Evolutionary conservation across 495 filamentous ascomycete genomes (phyloP).

Genomic region (Thermothielavioides terrestris): DNA sequence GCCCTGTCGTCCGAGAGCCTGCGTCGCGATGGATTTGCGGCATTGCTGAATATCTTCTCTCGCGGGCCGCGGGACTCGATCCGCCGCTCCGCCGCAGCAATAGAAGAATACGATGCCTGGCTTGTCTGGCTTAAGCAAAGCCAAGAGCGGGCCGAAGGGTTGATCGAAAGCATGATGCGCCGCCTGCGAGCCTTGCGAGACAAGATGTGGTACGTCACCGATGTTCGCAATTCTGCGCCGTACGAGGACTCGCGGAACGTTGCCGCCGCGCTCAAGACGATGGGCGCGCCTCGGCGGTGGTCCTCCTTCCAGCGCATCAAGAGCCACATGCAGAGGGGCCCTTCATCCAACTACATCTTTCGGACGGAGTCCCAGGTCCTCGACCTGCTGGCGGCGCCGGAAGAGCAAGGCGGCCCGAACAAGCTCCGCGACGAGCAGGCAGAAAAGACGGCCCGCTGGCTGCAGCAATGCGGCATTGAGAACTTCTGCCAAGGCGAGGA

Average conservation of each 20-base stretch:
- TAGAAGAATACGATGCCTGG: slow-evolving; percentile 69
- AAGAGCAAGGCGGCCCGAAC: slow-evolving; percentile 81
- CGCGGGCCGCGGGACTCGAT: slow-evolving; percentile 60
- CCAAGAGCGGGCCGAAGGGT: slow-evolving; percentile 58
- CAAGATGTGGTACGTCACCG: slow-evolving; percentile 99
- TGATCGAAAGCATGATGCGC: slow-evolving; percentile 59
- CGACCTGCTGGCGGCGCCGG: slow-evolving; percentile 73
- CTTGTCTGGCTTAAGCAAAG: slow-evolving; percentile 66
- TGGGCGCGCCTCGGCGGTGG: slow-evolving; percentile 57
- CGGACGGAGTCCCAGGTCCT: slow-evolving; percentile 80
- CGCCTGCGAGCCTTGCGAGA: slow-evolving; percentile 62
- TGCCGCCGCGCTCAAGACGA: slow-evolving; percentile 80
- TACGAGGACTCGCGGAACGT: slow-evolving; percentile 89
- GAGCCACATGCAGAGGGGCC: slow-evolving; percentile 47
- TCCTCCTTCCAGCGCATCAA: slow-evolving; percentile 45
- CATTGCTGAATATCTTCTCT: slow-evolving; percentile 62
- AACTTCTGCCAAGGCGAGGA: slow-evolving; percentile 97
- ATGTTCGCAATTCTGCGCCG: slow-evolving; percentile 81
- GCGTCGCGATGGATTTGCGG: slow-evolving; percentile 54
- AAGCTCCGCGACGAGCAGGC: slow-evolving; percentile 96
- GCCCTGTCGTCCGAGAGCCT: slow-evolving; percentile 54
- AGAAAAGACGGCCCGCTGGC: slow-evolving; percentile 75
- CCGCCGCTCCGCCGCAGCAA: slow-evolving; percentile 53
- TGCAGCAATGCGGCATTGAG: slow-evolving; percentile 71
- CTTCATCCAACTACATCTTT: slow-evolving; percentile 61